A percentile compares a stretch with the other conserved stretches of the same genome.
phyloP scores from a whole-genome alignment of 176 grass and related monocot genomes.

The Calamus simplicifolius region DNA sequence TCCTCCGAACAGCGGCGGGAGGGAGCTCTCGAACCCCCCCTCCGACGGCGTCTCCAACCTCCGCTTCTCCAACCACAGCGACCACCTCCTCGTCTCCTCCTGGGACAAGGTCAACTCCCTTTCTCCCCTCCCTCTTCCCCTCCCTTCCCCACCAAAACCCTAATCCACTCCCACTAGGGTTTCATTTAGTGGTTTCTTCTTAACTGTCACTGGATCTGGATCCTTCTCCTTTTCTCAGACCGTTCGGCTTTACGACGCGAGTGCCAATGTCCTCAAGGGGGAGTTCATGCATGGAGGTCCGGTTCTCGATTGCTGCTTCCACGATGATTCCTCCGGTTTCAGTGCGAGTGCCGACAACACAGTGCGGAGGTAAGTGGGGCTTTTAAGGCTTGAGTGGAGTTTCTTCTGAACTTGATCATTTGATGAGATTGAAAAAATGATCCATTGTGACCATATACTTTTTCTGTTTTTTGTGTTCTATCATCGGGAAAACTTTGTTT shows the following conservation, averaged over 20 bases:
- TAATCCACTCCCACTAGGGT: slow-evolving; percentile 7
- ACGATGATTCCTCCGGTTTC: slow-evolving; percentile 87
- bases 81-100: slow-evolving; percentile 90
- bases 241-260: slow-evolving; percentile 80
- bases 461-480: too few species aligned
- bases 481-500: too few species aligned
- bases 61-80: slow-evolving; percentile 97
- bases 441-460: too few species aligned
- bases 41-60: slow-evolving; percentile 89
- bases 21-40: slow-evolving; percentile 60
- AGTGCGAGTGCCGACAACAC: slow-evolving; percentile 66
- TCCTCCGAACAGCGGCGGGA: slow-evolving; percentile 30
- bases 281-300: slow-evolving; percentile 74
- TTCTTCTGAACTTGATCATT: too few species aligned
- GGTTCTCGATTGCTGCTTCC: slow-evolving; percentile 96
- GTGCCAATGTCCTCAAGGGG: slow-evolving; percentile 57
- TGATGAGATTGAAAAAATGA: too few species aligned
- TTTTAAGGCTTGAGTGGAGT: too few species aligned
- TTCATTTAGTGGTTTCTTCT: too few species aligned
- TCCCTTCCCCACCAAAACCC: slow-evolving; percentile 26
- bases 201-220: too few species aligned
- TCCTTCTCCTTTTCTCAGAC: slow-evolving; percentile 32
- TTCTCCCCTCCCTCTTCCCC: background rate
- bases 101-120: slow-evolving; percentile 76
- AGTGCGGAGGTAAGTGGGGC: slow-evolving; percentile 53